Conservation (phyloP, 805 yeast species). For the Wickerhamomyces xylosicus region DNA sequence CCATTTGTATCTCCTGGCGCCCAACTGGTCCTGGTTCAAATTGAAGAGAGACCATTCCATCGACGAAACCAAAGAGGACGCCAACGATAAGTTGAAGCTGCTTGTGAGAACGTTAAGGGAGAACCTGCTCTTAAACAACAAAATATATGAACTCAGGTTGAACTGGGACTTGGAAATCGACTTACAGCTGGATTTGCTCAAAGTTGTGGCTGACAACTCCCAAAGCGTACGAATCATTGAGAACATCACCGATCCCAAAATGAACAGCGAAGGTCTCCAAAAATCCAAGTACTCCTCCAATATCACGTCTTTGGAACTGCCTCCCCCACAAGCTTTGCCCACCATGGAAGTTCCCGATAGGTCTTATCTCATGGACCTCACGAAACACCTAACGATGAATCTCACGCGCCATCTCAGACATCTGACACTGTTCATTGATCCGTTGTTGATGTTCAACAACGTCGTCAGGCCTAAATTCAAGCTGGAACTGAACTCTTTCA, state of each 20-base stretch:
- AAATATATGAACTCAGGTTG: slow-evolving; percentile 28
- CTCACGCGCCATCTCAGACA: slow-evolving; percentile 12
- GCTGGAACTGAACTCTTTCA: slow-evolving; percentile 25
- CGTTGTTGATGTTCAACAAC: slow-evolving; percentile 25
- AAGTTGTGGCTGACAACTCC: slow-evolving; percentile 19
- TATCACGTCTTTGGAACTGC: slow-evolving; percentile 14
- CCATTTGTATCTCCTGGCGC: slow-evolving; percentile 24
- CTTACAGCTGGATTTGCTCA: slow-evolving; percentile 22
- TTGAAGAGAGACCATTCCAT: slow-evolving; percentile 1
- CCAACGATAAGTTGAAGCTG: slow-evolving; percentile 20
- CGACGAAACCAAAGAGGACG: slow-evolving; percentile 17
- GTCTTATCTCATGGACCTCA: slow-evolving; percentile 21
- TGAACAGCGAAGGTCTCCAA: slow-evolving; percentile 24
- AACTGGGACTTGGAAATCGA: slow-evolving; percentile 30
- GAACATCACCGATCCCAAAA: slow-evolving; percentile 28
- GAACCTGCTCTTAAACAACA: slow-evolving; percentile 13
- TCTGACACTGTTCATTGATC: slow-evolving; percentile 28
- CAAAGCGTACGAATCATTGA: slow-evolving; percentile 24
- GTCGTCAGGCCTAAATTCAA: slow-evolving; percentile 15
- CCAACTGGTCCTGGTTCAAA: slow-evolving; percentile 28
- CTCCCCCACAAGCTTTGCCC: slow-evolving; percentile 24
- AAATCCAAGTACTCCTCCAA: slow-evolving; percentile 16
- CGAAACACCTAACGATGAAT: slow-evolving; percentile 17
- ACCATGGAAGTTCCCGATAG: slow-evolving; percentile 8
- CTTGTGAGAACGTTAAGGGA: slow-evolving; percentile 19